Base-by-base conservation (phyloP, 805 yeast genomes). In the Zygosaccharomyces bisporus region DNA sequence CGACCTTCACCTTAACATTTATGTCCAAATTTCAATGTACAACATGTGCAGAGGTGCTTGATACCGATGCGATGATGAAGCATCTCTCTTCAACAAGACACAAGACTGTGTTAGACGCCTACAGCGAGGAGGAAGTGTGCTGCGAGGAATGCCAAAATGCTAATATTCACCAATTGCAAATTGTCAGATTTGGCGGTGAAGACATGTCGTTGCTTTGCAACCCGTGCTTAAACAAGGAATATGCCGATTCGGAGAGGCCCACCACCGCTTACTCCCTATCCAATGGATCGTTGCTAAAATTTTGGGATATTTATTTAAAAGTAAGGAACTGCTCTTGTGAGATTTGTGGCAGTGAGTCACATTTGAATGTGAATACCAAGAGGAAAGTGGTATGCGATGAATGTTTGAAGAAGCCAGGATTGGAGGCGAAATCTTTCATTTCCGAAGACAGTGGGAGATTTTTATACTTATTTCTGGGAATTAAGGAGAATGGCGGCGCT, bases 121-220 rank as follows among this genome's bases (percentile, higher is more conserved):
- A 55, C 0, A 53, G 65, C 2, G 68, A 61, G 7, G 81, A 77
- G 51, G 61, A 59, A 7, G 57, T 80, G 2, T 70, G 68, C 50
- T 80, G 85, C 58, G 83, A 77, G 55, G 76, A 73, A 33, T 80
- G 85, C 58, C 68, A 68, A 16, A 76, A 77, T 52, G 52, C 69
- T 30, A 79, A 77, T 52, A 69, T 80, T 38, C 82, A 78, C 58
- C 74, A 72, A 53, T 63, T 79, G 43, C 70, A 66, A 40, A 66
- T 79, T 35, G 64, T 75, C 6, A 58, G 83, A 30, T 75, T 70
- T 55, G 83, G 80, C 1, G 76, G 80, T 21, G 70, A 74, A 13
- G 82, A 77, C 52, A 73, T 79, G 71, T 59, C 71, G 0, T 58
- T 77, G 46, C 57, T 76, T 16, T 79, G 85, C 54, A 65, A 63